phyloP scores from a whole-genome alignment of 148 eudicot genomes.

The Agrostemma githago region DNA sequence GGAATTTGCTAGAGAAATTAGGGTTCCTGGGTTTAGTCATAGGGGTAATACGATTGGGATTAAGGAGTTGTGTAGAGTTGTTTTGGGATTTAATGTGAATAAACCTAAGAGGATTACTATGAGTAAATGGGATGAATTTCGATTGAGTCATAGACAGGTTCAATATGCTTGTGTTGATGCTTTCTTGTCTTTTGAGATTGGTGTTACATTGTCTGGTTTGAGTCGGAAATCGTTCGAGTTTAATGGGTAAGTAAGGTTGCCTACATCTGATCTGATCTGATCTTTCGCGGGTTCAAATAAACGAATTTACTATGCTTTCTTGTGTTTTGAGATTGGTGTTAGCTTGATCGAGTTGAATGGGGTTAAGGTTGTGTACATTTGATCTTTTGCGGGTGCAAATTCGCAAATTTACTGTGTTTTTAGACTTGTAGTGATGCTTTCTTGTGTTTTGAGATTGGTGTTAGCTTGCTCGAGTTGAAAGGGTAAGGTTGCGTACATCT shows the following conservation, averaged over 20 bases:
- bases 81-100: constrained; percentile 35
- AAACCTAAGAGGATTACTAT: constrained; percentile 48
- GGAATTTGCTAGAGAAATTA: background rate
- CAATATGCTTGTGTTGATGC: constrained; percentile 28
- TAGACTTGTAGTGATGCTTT: no score
- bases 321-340: no score
- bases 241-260: background rate
- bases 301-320: no score
- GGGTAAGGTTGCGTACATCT: no score
- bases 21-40: background rate
- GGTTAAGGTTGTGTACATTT: no score
- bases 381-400: no score
- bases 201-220: background rate
- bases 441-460: no score
- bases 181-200: constrained; percentile 17
- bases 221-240: no score
- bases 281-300: no score
- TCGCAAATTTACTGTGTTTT: no score
- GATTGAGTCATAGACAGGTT: constrained; percentile 26
- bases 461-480: no score
- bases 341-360: no score
- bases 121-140: constrained; percentile 51
- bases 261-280: background rate
- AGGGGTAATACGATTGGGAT: constrained; percentile 26
- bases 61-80: constrained; percentile 34